Evolutionary conservation across 78 protist genomes (phyloP).

Genomic region (Dictyostelium firmibasis): DNA sequence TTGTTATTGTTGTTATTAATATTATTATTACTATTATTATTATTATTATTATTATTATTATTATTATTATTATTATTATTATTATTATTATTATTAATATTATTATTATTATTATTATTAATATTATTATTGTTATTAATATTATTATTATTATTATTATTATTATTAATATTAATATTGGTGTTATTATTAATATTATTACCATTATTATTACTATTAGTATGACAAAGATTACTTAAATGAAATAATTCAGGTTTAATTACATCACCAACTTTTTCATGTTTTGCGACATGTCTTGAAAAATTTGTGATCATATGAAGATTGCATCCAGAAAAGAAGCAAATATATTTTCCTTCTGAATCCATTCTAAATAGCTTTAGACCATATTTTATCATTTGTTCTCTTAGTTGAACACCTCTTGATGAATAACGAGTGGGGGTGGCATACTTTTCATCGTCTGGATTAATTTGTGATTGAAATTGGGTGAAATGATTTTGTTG

Average conservation of each 20-base stretch:
- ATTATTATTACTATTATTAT: not conserved
- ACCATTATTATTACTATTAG: not conserved
- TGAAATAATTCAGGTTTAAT: slow-evolving; percentile 68
- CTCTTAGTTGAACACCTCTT: slow-evolving; percentile 62
- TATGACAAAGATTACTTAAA: slow-evolving; percentile 23
- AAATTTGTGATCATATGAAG: slow-evolving; percentile 76
- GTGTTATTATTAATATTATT: not conserved
- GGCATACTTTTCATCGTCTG: slow-evolving; percentile 37
- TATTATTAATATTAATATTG: not conserved
- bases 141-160: not conserved
- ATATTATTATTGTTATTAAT: not conserved
- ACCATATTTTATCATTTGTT: slow-evolving; percentile 81
- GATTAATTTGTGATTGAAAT: not conserved
- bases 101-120: not conserved
- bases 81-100: no score
- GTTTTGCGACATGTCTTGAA: slow-evolving; percentile 70
- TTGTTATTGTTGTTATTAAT: not conserved
- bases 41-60: not conserved
- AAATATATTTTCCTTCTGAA: slow-evolving; percentile 53
- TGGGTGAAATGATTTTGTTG: not conserved
- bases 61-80: no score
- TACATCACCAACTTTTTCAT: slow-evolving; percentile 68
- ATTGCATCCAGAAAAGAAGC: slow-evolving; percentile 76
- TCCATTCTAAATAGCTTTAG: slow-evolving; percentile 67
- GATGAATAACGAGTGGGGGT: slow-evolving; percentile 45